Conservation (phyloP, 1,284 basidiomycete genomes). For the Xerocomus amazonicus region DNA sequence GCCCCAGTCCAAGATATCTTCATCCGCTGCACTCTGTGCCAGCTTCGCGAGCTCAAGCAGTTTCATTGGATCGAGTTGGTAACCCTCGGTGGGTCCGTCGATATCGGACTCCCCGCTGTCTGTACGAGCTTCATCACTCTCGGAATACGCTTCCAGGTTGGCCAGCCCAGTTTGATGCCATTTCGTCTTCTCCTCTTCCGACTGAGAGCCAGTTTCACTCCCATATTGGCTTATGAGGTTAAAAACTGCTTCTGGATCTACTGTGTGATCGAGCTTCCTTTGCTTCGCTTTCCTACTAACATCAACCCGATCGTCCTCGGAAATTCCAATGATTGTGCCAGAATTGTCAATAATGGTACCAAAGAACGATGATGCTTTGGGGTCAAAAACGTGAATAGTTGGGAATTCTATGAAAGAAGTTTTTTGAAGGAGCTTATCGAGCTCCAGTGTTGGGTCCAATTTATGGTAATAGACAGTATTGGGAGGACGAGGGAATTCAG, state of each 20-base stretch:
- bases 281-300: slow-evolving; percentile 44
- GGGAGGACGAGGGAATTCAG: slow-evolving; percentile 32
- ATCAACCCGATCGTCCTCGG: slow-evolving; percentile 35
- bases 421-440: slow-evolving; percentile 50
- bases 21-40: slow-evolving; percentile 39
- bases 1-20: slow-evolving; percentile 62
- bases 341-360: slow-evolving; percentile 52
- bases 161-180: slow-evolving; percentile 40
- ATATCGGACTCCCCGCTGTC: slow-evolving; percentile 34
- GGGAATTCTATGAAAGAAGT: slow-evolving; percentile 80
- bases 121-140: slow-evolving; percentile 41
- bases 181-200: slow-evolving; percentile 29
- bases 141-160: slow-evolving; percentile 53
- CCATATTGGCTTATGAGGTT: slow-evolving; percentile 65
- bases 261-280: slow-evolving; percentile 48
- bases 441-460: slow-evolving; percentile 47
- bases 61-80: slow-evolving; percentile 45
- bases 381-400: slow-evolving; percentile 68
- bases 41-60: slow-evolving; percentile 51
- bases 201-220: slow-evolving; percentile 51
- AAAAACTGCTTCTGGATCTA: slow-evolving; percentile 51
- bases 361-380: slow-evolving; percentile 47
- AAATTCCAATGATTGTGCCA: slow-evolving; percentile 39
- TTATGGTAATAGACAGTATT: slow-evolving; percentile 49
- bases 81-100: slow-evolving; percentile 31